Base-by-base conservation (phyloP, 176 grass and related monocot species). In the Zea luxurians region DNA sequence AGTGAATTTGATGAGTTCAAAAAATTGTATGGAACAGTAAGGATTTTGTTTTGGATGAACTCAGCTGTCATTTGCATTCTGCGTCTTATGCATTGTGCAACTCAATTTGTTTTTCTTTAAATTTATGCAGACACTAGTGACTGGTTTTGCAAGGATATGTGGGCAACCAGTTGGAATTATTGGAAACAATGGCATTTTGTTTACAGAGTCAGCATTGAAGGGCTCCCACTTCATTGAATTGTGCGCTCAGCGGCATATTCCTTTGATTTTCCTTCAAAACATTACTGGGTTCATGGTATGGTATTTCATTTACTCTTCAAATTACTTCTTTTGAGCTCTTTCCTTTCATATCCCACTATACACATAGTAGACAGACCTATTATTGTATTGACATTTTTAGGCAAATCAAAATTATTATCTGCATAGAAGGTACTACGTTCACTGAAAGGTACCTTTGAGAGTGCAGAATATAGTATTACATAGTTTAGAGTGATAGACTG, bases 1-100 rank as follows among this genome's bases (percentile, higher is more conserved):
- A 94, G 95, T 64, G 87, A 94, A 85, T 98, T 98, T 59, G 95
- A 98, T 73, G 95, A 98, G 86, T 98, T 98, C 85, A 98, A 98
- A 78, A 94, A 94, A 84, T 87, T 94, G 54, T 98, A 98, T 68
- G 95, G 95, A 92, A 82, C 87, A 67, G 91, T 98, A 92, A 90
- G 91, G 82, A 62, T 71, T 86, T 76, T 70, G 60, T 73, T 75
- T n/a, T 57, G 8, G 34, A 44, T 37, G 42, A 76, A 47, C 38
- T 59, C 66, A 38, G 20, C 12, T 68, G 16, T 72, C 17, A 15
- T 43, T 64, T 86, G 41, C 18, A 75, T 78, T 86, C 8, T 77
- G 0, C 72, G 59, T 71, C n/a, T 78, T 70, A 27, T 80, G 48
- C 27, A 59, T 37, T 42, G 2, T 49, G 13, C 15, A 49, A 36